These are phyloP conservation scores for Parastagonospora nodorum DNA, from an alignment of 2,329 filamentous ascomycete genomes.

Conservation along the genomic window DNA sequence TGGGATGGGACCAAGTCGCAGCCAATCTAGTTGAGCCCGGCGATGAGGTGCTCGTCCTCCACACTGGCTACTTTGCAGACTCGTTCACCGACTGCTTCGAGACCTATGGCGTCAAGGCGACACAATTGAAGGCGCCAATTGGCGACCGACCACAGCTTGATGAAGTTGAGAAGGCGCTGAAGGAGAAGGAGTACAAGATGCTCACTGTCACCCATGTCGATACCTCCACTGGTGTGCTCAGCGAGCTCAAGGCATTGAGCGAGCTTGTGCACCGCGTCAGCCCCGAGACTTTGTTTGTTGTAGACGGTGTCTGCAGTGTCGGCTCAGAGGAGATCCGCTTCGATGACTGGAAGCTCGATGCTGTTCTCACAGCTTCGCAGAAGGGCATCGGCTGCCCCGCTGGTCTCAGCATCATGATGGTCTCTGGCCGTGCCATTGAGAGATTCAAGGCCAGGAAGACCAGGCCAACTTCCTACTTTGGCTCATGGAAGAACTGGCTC, in stretches of 20 bases:
- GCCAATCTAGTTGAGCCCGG: conserved; percentile 88
- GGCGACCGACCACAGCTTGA: conserved; percentile 84
- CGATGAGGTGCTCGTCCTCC: conserved; percentile 89
- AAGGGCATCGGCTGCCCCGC: conserved; percentile 97
- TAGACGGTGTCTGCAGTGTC: conserved; percentile 97
- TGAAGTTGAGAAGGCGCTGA: conserved; percentile 86
- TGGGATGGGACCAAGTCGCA: conserved; percentile 97
- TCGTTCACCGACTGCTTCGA: conserved; percentile 91
- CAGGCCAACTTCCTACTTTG: conserved; percentile 87
- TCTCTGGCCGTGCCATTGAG: conserved; percentile 85
- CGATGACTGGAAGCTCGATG: conserved; percentile 92
- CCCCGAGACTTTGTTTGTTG: conserved; percentile 87
- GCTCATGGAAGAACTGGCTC: conserved; percentile 95
- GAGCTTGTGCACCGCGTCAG: conserved; percentile 85
- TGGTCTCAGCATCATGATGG: conserved; percentile 92
- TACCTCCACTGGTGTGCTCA: conserved; percentile 94
- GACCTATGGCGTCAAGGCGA: conserved; percentile 88
- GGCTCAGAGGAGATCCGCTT: conserved; percentile 95
- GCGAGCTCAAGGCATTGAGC: conserved; percentile 82
- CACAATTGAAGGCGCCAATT: conserved; percentile 86
- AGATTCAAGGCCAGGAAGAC: conserved; percentile 79
- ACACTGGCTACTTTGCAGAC: conserved; percentile 97
- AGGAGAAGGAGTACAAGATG: conserved; percentile 90
- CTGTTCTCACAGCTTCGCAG: conserved; percentile 90
- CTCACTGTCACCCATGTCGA: conserved; percentile 97